Evolutionary conservation across 2,329 filamentous ascomycete species (phyloP), one percentile per base, ranked within the genome.

Genomic region (Penicillium sp.): DNA sequence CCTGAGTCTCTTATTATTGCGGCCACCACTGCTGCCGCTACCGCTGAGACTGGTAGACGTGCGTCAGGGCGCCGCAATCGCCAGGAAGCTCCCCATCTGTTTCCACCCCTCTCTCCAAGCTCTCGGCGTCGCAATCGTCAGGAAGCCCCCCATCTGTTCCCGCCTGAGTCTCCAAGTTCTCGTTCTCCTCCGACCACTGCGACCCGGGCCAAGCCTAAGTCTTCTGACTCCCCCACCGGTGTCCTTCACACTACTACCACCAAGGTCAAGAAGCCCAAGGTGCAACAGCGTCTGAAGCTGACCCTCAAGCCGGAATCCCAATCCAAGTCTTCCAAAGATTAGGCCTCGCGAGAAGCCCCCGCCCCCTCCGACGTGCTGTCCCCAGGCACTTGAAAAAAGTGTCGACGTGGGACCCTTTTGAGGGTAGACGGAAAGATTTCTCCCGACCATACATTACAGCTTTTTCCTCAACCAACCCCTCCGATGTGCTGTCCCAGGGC

Each of bases 251-350:
- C 40, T 40, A 13, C 40, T 40, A 14, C 44, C 29, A 43, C 37
- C 4, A 29, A 45, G 18, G 30, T 13, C 13, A 33, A 47, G 2
- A 41, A 51, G n/a, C 40, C 48, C 16, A 46, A 48, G 37, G 44
- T 56, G 9, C 53, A 54, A 6, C 53, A 54, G 51, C 53, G 53
- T 13, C 39, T 56, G 7, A 45, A 41, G 14, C 29, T 56, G 22
- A 56, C 52, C 29, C 46, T 57, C 13, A 56, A 56, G 42, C 55
- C 55, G 11, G 50, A 29, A 13, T 19, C 40, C 13, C 35, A 46
- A 38, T 22, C 19, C 19, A 22, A 22, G 19, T 3, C 19, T 5
- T 22, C 19, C 19, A 22, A 22, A 22, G 3, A 22, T 22, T 22
- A 22, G 19, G 19, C 5, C 19, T 22, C 5, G 19, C 5, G 19